A percentile compares a stretch with the other conserved stretches of the same genome.
Evolutionary conservation across 2,329 filamentous ascomycete species (phyloP).

Genomic region (Alternaria novae-zelandiae): DNA sequence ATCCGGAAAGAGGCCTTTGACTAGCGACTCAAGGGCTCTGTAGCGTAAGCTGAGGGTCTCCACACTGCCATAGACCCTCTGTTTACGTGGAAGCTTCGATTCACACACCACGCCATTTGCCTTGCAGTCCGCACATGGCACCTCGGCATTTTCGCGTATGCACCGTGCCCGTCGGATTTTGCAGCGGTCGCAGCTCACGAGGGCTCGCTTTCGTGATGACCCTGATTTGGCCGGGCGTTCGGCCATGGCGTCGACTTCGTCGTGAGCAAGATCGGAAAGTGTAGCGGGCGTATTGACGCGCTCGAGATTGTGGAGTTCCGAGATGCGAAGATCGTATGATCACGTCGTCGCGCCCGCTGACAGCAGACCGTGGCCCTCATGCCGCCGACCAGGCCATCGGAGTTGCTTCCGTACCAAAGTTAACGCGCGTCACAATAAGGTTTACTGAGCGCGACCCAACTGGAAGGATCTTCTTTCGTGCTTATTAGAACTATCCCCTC

Average conservation of each 20-base stretch:
- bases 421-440: not conserved
- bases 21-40: constrained; percentile 51
- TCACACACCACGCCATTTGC: constrained; percentile 50
- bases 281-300: not conserved
- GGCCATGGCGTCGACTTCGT: constrained; percentile 11
- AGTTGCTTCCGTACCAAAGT: constrained; percentile 10
- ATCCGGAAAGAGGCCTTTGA: constrained; percentile 52
- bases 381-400: constrained; percentile 1
- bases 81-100: constrained; percentile 54
- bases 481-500: not conserved
- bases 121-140: constrained; percentile 50
- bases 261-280: not conserved
- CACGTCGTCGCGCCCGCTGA: not conserved
- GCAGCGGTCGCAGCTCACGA: constrained; percentile 41
- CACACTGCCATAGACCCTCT: constrained; percentile 55
- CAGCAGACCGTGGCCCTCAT: constrained; percentile 1
- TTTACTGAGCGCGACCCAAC: not conserved
- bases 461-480: not conserved
- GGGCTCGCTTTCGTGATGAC: constrained; percentile 34
- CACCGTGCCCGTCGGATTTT: constrained; percentile 38
- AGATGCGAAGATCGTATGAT: constrained; percentile 1
- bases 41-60: constrained; percentile 55
- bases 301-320: constrained; percentile 9
- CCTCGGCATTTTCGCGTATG: constrained; percentile 35
- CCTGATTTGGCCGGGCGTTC: constrained; percentile 25